Conservation (phyloP, 495 filamentous ascomycete genomes). For the Aspergillus saccharolyticus region DNA sequence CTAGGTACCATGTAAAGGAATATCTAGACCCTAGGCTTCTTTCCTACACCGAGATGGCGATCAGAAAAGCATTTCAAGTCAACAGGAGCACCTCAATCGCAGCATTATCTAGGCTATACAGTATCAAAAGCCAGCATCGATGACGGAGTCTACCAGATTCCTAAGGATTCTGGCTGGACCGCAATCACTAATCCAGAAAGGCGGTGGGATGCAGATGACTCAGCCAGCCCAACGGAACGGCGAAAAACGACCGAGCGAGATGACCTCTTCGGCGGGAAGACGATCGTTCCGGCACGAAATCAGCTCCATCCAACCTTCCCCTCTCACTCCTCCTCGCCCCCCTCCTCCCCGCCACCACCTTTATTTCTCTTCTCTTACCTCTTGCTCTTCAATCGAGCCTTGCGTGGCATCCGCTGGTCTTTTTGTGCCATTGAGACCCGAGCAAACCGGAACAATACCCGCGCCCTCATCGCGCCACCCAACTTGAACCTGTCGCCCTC, state of each 20-base stretch:
- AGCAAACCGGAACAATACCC: background rate
- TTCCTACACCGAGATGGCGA: too few relatives aligned
- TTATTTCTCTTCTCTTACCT: background rate
- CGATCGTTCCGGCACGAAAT: constrained; percentile 2
- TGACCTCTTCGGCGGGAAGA: constrained; percentile 13
- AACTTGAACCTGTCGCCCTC: background rate
- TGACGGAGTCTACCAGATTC: constrained; percentile 15
- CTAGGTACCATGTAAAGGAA: too few relatives aligned
- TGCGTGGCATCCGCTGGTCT: background rate
- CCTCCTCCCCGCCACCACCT: background rate
- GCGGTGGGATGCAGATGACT: constrained; percentile 18
- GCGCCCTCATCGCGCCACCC: background rate
- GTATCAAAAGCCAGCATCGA: background rate
- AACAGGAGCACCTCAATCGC: background rate
- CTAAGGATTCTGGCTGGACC: constrained; percentile 16
- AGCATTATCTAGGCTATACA: background rate
- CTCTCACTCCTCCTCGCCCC: constrained; percentile 2
- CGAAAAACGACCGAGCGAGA: constrained; percentile 23
- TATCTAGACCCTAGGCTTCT: too few relatives aligned
- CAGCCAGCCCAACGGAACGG: constrained; percentile 22
- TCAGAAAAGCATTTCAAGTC: background rate
- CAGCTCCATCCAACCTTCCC: constrained; percentile 19
- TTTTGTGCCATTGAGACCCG: background rate
- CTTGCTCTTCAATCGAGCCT: background rate
- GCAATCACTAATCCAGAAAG: background rate